Evolutionary conservation across 306 rosid genomes (phyloP).

Genomic region (Trifolium fragiferum): DNA sequence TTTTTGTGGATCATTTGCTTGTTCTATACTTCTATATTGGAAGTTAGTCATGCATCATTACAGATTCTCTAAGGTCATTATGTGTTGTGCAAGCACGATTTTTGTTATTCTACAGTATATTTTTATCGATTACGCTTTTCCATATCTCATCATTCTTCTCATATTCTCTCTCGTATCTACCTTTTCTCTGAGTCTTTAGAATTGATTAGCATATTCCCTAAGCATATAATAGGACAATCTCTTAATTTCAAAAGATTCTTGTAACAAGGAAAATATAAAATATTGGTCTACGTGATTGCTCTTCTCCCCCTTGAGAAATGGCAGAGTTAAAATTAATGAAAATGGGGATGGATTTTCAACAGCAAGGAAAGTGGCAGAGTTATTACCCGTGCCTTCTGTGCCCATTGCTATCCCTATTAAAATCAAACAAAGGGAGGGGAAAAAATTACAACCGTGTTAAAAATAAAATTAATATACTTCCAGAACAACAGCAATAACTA

Average conservation of each 20-base stretch:
- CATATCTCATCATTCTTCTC: not conserved
- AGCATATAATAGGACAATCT: not conserved
- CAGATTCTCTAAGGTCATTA: not conserved
- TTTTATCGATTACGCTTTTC: not conserved
- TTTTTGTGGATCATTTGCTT: not conserved
- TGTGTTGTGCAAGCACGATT: not conserved
- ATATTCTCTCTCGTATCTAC: not conserved
- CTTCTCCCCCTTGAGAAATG: too few relatives aligned
- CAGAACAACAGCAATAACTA: not conserved
- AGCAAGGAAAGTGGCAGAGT: not conserved
- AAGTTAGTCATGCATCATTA: not conserved
- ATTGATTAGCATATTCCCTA: not conserved
- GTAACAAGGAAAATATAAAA: not conserved
- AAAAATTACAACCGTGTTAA: not conserved
- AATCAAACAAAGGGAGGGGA: not conserved
- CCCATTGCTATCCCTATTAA: not conserved
- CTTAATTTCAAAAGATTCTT: not conserved
- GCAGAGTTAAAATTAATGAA: too few relatives aligned
- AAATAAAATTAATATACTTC: not conserved
- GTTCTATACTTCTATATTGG: slow-evolving; percentile 8
- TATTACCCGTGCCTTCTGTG: slow-evolving; percentile 7
- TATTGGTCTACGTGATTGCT: not conserved
- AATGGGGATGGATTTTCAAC: not conserved
- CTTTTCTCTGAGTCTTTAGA: not conserved
- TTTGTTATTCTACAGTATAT: not conserved